phyloP scores from a whole-genome alignment of 208 protist genomes.

The Naegleria fowleri region DNA sequence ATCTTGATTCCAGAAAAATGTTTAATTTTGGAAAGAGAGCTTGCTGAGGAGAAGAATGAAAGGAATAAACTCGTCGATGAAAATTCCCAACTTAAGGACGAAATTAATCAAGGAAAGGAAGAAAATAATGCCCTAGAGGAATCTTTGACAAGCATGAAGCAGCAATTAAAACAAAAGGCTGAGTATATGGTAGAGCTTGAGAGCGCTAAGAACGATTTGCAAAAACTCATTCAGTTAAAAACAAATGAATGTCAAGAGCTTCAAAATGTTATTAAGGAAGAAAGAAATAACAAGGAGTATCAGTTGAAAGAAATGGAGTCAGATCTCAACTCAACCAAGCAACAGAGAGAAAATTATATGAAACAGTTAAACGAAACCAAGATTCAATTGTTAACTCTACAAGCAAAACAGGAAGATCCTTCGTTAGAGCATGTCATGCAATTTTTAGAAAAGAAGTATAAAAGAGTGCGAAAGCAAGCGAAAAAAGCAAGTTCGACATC shows the following conservation, averaged over 20 bases:
- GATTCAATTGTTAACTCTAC: neutral
- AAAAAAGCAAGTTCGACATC: neutral
- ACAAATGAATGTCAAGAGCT: neutral
- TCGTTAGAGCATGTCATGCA: neutral
- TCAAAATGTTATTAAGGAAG: neutral
- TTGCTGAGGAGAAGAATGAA: neutral
- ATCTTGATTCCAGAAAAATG: neutral
- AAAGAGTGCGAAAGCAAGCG: neutral
- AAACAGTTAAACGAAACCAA: neutral
- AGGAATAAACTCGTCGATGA: neutral
- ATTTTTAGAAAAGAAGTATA: neutral
- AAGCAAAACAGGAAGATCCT: neutral
- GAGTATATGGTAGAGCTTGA: neutral
- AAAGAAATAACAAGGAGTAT: neutral
- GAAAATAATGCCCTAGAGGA: neutral
- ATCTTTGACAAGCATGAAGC: neutral
- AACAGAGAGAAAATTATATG: neutral
- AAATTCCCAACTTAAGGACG: neutral
- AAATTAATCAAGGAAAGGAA: conserved; percentile 29
- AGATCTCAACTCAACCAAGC: neutral
- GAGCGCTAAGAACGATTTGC: conserved; percentile 3
- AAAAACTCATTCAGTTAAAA: neutral
- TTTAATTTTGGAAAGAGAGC: neutral
- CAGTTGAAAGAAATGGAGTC: neutral
- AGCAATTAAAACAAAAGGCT: neutral